phyloP scores from a whole-genome alignment of 148 eudicot species.

The Arbutus unedo region DNA sequence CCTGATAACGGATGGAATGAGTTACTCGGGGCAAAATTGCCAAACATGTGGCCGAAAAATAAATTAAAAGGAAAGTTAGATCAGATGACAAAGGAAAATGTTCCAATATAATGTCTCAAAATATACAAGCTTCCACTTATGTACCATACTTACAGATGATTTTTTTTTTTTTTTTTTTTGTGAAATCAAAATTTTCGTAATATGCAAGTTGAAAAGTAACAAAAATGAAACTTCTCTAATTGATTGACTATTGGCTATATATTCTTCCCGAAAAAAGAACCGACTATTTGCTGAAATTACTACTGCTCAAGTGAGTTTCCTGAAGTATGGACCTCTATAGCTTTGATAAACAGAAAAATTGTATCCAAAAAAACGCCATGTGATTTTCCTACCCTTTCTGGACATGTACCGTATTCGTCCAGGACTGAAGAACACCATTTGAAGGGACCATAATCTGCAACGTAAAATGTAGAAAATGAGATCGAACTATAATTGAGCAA shows the following conservation, averaged over 20 bases:
- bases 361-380: background rate
- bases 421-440: background rate
- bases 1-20: background rate
- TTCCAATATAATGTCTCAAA: background rate
- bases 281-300: background rate
- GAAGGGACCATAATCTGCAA: slow-evolving; percentile 14
- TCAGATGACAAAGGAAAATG: background rate
- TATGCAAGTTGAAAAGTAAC: background rate
- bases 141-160: background rate
- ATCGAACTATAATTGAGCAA: background rate
- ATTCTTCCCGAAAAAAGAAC: background rate
- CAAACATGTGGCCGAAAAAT: background rate
- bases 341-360: background rate
- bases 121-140: background rate
- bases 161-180: background rate
- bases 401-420: background rate
- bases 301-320: background rate
- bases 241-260: slow-evolving; percentile 2
- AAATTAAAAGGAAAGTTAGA: background rate
- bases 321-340: background rate
- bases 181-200: background rate
- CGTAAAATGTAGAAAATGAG: background rate
- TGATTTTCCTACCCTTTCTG: background rate
- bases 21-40: background rate
- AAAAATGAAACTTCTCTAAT: background rate